Conservation (phyloP, 306 rosid genomes). For the Vigna reflexopilosa region DNA sequence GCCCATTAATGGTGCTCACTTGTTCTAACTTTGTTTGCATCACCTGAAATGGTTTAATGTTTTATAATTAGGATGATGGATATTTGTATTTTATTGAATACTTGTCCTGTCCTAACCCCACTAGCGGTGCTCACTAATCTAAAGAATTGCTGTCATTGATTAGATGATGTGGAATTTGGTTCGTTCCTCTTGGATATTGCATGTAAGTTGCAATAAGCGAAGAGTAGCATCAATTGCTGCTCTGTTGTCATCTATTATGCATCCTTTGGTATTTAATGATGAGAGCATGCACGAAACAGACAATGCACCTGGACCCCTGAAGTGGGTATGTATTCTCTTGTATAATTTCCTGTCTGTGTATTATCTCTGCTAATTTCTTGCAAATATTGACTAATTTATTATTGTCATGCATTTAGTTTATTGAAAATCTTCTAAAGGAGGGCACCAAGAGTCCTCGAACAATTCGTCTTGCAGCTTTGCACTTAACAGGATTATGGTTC, state of each 20-base stretch:
- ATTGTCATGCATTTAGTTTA: conserved; percentile 57
- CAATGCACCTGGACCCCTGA: conserved; percentile 80
- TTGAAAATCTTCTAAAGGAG: conserved; percentile 84
- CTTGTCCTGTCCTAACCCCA: conserved; percentile 5
- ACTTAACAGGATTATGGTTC: conserved; percentile 87
- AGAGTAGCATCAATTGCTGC: conserved; percentile 95
- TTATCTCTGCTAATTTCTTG: conserved; percentile 28
- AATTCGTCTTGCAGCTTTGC: conserved; percentile 96
- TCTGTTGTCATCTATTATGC: conserved; percentile 91
- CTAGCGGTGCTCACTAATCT: conserved; percentile 24
- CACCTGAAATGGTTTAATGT: conserved; percentile 2
- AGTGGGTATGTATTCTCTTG: conserved; percentile 76
- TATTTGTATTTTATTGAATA: conserved; percentile 35
- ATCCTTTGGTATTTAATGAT: conserved; percentile 75
- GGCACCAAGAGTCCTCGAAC: conserved; percentile 97
- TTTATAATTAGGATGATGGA: conserved; percentile 21
- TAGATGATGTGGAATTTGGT: conserved; percentile 96
- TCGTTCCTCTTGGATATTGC: conserved; percentile 92
- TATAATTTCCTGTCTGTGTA: conserved; percentile 35
- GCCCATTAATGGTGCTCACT: background rate
- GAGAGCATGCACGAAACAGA: conserved; percentile 77
- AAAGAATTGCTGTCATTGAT: conserved; percentile 45
- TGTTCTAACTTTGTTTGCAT: background rate
- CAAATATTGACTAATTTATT: conserved; percentile 36
- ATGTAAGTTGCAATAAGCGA: conserved; percentile 88